These are phyloP conservation scores for Suillus alpinus DNA, from an alignment of 768 basidiomycete species.

Conservation along the genomic window DNA sequence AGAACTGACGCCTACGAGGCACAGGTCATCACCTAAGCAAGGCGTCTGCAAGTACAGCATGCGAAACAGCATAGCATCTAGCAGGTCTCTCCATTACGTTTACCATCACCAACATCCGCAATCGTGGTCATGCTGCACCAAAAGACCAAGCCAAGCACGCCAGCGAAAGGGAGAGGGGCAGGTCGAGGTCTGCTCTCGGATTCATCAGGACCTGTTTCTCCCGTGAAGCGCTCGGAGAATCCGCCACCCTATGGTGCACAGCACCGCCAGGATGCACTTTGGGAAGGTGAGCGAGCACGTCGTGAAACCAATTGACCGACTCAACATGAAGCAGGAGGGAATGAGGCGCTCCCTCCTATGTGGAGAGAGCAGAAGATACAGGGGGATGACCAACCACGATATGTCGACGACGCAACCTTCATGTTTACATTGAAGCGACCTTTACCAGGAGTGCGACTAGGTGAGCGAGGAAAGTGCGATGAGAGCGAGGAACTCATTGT, in stretches of 20 bases:
- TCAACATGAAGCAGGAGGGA: background rate
- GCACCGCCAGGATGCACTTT: background rate
- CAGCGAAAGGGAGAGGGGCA: background rate
- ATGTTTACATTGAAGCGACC: background rate
- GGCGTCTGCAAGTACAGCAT: background rate
- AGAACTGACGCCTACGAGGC: background rate
- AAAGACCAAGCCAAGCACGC: background rate
- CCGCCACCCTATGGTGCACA: background rate
- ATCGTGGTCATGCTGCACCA: background rate
- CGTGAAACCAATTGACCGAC: background rate
- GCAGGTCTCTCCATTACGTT: background rate
- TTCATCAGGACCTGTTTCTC: background rate
- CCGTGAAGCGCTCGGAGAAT: background rate
- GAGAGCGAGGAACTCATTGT: background rate
- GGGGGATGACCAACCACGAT: background rate
- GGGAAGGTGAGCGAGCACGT: background rate
- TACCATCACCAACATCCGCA: background rate
- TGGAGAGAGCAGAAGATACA: background rate
- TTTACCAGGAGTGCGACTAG: background rate
- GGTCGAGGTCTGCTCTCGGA: background rate
- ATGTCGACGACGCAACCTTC: background rate
- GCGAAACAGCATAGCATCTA: background rate
- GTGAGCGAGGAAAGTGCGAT: background rate
- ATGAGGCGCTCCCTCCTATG: background rate
- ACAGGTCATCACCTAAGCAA: background rate